Base-by-base conservation (phyloP, 257 asterid species). In the Solanum etuberosum region DNA sequence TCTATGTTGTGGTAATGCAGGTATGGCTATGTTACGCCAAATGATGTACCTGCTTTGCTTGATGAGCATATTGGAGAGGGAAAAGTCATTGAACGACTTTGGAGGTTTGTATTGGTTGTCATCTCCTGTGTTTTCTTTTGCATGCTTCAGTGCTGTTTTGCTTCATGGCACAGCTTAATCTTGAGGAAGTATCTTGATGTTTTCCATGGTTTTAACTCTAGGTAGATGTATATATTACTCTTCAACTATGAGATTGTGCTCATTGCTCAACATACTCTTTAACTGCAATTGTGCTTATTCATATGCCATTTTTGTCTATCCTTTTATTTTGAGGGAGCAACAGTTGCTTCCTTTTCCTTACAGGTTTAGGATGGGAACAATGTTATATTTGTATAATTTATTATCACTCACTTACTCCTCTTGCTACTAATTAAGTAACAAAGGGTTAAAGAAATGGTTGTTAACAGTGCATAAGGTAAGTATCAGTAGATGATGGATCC, bases 1-100 rank as follows among this genome's bases (percentile, higher is more conserved):
- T 89, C 70, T 29, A 72, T 87, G 65, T 89, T 43, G 86, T 85
- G n/a, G 68, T 81, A 48, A 87, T 93, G 92, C 90, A 97, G 99
- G 99, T 97, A 94, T 72, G 99, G 99, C 57, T 97, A 97, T 70
- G 98, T 95, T 86, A 91, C 99, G n/a, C 99, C 99, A 38, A 83
- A 87, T 88, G 99, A 97, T 89, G 98, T 97, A 85, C 89, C 90
- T 88, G 99, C 91, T 83, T 90, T 97, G 92, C 92, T 97, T 40
- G 96, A 97, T 90, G 92, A 87, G 88, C 99, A 97, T 89, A 95
- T 97, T 87, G 94, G 93, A 78, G 92, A 94, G 89, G 98, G 98
- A 83, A 94, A 93, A 91, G 91, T 97, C 78, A 91, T 96, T 81
- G 94, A 92, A 6, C 93, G 95, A 40, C 86, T 97, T 80, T 97